A percentile compares a stretch with the other conserved stretches of the same genome.
Conservation (phyloP, 345 rosid species). For the Eucalyptus pauciflora region DNA sequence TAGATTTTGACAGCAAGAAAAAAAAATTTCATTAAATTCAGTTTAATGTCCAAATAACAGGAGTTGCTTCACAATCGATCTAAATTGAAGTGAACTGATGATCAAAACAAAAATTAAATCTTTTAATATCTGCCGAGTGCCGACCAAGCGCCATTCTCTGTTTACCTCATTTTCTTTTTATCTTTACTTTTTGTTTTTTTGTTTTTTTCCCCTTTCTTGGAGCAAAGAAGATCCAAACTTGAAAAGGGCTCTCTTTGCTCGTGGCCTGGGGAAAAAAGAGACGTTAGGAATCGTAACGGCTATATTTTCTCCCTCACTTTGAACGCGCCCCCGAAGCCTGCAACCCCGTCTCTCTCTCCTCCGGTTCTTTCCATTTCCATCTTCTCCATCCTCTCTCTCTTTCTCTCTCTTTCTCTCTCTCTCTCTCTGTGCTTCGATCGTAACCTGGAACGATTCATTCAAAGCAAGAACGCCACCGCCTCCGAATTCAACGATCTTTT, state of each 20-base stretch:
- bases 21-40: neutral
- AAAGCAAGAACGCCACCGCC: neutral
- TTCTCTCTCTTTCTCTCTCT: too few relatives aligned
- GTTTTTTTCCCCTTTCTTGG: neutral
- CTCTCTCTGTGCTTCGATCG: neutral
- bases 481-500: neutral
- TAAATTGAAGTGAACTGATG: neutral
- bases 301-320: slow-evolving; percentile 6
- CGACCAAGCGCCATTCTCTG: neutral
- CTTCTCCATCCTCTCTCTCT: neutral
- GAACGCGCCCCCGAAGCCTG: slow-evolving; percentile 6
- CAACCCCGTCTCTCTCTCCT: neutral
- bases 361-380: neutral
- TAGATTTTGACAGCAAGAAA: accelerated
- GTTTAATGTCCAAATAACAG: accelerated
- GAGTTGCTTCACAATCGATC: neutral
- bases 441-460: neutral
- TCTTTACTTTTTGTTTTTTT: neutral
- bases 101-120: neutral
- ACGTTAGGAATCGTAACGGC: slow-evolving; percentile 38
- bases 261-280: neutral
- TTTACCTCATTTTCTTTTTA: neutral
- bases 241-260: neutral
- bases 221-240: neutral
- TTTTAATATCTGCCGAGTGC: neutral